A percentile compares a stretch with the other conserved stretches of the same genome.
phyloP scores from a whole-genome alignment of 2,329 filamentous ascomycete species.

The Chaetomium sp. region DNA sequence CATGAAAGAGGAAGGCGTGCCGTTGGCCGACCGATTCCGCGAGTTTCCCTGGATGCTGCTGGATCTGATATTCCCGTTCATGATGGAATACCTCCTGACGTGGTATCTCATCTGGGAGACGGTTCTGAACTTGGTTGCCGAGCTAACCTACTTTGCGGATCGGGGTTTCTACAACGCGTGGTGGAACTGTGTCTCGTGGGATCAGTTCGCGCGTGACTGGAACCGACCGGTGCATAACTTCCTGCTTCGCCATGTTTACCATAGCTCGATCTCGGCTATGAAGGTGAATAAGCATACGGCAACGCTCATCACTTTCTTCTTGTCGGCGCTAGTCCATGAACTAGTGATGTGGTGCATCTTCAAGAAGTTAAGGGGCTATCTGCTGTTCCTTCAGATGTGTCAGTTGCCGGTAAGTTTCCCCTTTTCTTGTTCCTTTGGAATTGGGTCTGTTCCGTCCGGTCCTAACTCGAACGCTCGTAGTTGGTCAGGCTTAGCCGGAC shows the following conservation, averaged over 20 bases:
- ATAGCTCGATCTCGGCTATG: conserved; percentile 67
- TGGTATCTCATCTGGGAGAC: conserved; percentile 82
- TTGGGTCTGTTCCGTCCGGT: background rate
- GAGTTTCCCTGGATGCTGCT: conserved; percentile 70
- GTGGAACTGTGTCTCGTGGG: conserved; percentile 62
- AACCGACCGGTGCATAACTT: conserved; percentile 75
- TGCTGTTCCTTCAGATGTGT: conserved; percentile 66
- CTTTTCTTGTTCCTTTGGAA: no score
- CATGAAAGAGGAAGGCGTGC: conserved; percentile 61
- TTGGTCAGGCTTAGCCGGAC: conserved; percentile 62
- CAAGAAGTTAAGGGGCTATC: conserved; percentile 67
- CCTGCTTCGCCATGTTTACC: conserved; percentile 71
- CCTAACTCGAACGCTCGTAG: conserved; percentile 24
- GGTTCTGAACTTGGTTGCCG: conserved; percentile 67
- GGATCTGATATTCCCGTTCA: conserved; percentile 70
- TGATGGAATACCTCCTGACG: conserved; percentile 68
- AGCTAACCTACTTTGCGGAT: conserved; percentile 71
- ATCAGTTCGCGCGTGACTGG: conserved; percentile 76
- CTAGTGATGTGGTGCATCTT: conserved; percentile 77
- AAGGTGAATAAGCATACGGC: conserved; percentile 63
- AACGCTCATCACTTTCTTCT: conserved; percentile 68
- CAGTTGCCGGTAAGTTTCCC: conserved; percentile 54
- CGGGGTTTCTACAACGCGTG: conserved; percentile 63
- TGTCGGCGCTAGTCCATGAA: conserved; percentile 67
- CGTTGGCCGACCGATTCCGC: conserved; percentile 53